Conservation (phyloP, 129 eudicot species). For the Helichrysum umbraculigerum region DNA sequence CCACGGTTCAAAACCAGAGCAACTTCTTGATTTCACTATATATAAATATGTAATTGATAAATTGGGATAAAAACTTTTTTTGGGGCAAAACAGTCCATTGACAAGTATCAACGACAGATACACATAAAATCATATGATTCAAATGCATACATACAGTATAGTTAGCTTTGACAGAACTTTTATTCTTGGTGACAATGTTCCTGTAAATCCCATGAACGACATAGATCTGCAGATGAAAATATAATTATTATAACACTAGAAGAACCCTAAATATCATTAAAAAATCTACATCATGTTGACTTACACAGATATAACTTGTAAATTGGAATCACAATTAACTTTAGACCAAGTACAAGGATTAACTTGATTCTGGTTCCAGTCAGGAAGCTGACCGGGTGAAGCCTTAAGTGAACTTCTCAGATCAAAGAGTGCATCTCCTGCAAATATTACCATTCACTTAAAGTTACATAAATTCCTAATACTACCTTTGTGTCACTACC, state of each 20-base stretch:
- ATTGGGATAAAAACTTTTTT: neutral
- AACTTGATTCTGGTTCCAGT: slow-evolving; percentile 86
- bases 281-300: slow-evolving; percentile 17
- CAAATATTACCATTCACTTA: slow-evolving; percentile 28
- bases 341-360: slow-evolving; percentile 94
- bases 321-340: slow-evolving; percentile 59
- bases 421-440: slow-evolving; percentile 84
- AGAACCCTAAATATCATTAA: neutral
- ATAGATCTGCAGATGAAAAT: slow-evolving; percentile 54
- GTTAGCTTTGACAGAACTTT: slow-evolving; percentile 53
- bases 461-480: slow-evolving; percentile 2
- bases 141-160: slow-evolving; percentile 57
- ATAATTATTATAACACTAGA: slow-evolving; percentile 1
- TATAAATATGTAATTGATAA: neutral
- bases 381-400: slow-evolving; percentile 63
- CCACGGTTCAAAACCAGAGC: too few species aligned
- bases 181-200: slow-evolving; percentile 62
- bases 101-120: neutral
- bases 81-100: slow-evolving; percentile 16
- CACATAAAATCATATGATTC: neutral
- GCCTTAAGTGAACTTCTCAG: slow-evolving; percentile 76
- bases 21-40: too few species aligned
- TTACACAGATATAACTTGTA: slow-evolving; percentile 61
- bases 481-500: neutral
- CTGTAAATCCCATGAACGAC: slow-evolving; percentile 82